A percentile compares a stretch with the other conserved stretches of the same genome.
Conservation (phyloP, 106 monocot genomes). For the Amphibolis antarctica region DNA sequence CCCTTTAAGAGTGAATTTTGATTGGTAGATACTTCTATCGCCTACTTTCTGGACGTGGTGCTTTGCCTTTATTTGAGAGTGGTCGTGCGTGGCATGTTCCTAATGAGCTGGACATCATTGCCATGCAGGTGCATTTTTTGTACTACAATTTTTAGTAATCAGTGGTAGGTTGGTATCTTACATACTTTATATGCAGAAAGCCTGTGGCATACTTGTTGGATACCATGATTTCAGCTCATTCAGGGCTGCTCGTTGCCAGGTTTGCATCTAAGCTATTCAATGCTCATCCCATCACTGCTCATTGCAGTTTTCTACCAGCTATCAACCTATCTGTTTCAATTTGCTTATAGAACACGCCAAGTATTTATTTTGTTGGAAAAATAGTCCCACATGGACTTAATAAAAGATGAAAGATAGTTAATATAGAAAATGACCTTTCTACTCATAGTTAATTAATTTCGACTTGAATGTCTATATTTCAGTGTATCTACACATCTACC, state of each 20-base stretch:
- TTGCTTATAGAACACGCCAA: neutral
- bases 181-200: slow-evolving; percentile 43
- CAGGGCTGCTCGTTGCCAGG: slow-evolving; percentile 91
- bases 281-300: neutral
- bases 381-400: no score
- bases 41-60: slow-evolving; percentile 72
- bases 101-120: slow-evolving; percentile 29
- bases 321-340: neutral
- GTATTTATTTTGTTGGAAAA: neutral
- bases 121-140: slow-evolving; percentile 3
- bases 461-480: no score
- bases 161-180: neutral
- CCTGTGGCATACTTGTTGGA: slow-evolving; percentile 64
- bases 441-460: no score
- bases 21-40: slow-evolving; percentile 70
- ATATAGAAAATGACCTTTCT: no score
- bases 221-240: slow-evolving; percentile 96
- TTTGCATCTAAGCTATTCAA: slow-evolving; percentile 8
- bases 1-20: no score
- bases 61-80: slow-evolving; percentile 75
- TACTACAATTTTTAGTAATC: neutral
- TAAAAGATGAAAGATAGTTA: no score
- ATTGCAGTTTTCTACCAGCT: neutral
- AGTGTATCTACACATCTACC: no score
- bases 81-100: slow-evolving; percentile 77